Evolutionary conservation across 1,284 basidiomycete genomes (phyloP).

Genomic region (Agroathelia rolfsii): DNA sequence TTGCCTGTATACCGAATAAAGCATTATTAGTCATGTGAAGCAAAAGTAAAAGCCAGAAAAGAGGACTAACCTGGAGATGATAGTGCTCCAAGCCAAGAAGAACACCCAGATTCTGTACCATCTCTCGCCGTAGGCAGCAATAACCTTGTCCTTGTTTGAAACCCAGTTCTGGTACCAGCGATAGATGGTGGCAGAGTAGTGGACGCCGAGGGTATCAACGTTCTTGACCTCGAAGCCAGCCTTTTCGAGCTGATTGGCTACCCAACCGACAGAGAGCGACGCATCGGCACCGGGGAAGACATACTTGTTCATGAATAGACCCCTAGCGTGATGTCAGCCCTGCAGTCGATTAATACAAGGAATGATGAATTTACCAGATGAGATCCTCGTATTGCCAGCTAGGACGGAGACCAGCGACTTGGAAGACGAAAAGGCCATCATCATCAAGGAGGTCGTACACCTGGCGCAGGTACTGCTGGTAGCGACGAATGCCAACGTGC

Average conservation of each 20-base stretch:
- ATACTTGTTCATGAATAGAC: conserved; percentile 93
- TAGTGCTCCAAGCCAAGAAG: conserved; percentile 79
- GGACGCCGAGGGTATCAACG: conserved; percentile 92
- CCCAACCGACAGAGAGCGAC: conserved; percentile 92
- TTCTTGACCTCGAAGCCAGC: conserved; percentile 97
- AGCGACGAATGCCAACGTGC: conserved; percentile 94
- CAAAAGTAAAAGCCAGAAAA: too few species aligned
- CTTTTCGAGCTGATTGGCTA: conserved; percentile 76
- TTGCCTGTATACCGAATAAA: conserved; percentile 44
- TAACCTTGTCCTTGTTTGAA: conserved; percentile 79
- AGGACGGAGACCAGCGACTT: conserved; percentile 92
- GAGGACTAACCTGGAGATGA: conserved; percentile 48
- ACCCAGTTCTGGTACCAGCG: conserved; percentile 97
- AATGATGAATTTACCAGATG: conserved; percentile 62
- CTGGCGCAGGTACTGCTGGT: conserved; percentile 82
- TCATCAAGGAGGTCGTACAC: conserved; percentile 93
- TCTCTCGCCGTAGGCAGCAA: conserved; percentile 83
- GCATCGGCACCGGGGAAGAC: conserved; percentile 98
- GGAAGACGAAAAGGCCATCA: conserved; percentile 90
- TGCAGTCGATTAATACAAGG: not conserved
- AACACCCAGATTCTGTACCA: conserved; percentile 90
- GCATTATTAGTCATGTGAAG: conserved; percentile 5
- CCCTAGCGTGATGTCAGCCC: conserved; percentile 28
- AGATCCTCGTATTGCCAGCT: conserved; percentile 98
- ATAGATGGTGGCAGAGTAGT: conserved; percentile 92